Conservation (phyloP, 345 rosid species). For the Citrus glauca region DNA sequence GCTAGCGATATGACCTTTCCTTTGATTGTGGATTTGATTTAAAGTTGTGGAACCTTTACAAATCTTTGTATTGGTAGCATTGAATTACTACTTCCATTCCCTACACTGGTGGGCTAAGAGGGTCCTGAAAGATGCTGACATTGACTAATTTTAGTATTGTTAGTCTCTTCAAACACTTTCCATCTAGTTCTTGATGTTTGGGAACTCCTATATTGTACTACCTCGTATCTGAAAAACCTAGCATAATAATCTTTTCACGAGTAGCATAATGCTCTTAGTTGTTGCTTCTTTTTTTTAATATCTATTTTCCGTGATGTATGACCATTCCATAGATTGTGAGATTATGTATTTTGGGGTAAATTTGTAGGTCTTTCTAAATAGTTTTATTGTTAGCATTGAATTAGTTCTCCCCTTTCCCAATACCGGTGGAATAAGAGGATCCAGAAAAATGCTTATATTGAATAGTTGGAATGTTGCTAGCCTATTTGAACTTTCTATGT, state of each 20-base stretch:
- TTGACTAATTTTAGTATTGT: neutral
- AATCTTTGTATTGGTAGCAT: neutral
- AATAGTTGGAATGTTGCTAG: neutral
- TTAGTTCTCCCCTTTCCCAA: neutral
- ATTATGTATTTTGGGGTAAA: neutral
- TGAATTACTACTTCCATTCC: neutral
- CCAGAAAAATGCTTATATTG: neutral
- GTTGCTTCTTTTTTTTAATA: no score
- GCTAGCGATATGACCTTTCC: neutral
- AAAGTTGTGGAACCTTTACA: neutral
- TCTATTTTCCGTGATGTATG: neutral
- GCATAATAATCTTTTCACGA: neutral
- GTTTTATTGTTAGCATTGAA: neutral
- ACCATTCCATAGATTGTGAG: neutral
- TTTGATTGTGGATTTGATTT: neutral
- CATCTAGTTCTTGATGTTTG: constrained; percentile 35
- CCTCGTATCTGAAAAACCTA: neutral
- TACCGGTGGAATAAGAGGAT: neutral
- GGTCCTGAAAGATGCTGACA: neutral
- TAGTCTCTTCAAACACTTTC: neutral
- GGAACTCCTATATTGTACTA: constrained; percentile 22
- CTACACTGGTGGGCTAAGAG: neutral
- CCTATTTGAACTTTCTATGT: constrained; percentile 1
- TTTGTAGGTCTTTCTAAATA: neutral
- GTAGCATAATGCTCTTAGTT: neutral